These are phyloP conservation scores for Rossbeevera mucosa DNA, from an alignment of 768 basidiomycete genomes.

Conservation along the genomic window DNA sequence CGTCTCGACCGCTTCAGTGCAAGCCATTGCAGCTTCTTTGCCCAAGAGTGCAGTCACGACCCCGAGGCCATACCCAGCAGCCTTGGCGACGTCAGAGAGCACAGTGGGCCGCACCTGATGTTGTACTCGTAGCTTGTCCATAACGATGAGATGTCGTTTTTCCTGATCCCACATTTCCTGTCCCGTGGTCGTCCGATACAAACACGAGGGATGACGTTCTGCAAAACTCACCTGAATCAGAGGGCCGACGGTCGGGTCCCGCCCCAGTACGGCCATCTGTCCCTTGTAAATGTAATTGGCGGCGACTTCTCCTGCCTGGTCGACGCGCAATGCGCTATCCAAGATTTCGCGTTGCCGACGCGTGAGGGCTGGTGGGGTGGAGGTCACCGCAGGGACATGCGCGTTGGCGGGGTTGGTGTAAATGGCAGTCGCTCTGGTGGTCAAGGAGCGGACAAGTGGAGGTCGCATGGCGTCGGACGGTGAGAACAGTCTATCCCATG, in stretches of 20 bases:
- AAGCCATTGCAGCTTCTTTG: conserved; percentile 95
- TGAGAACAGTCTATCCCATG: neutral
- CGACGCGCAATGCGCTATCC: conserved; percentile 76
- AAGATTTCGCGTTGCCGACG: conserved; percentile 45
- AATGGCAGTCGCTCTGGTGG: conserved; percentile 40
- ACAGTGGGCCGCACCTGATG: conserved; percentile 81
- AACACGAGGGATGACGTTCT: neutral
- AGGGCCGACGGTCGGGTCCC: conserved; percentile 49
- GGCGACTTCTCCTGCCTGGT: conserved; percentile 93
- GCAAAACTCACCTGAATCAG: conserved; percentile 65
- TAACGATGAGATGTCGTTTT: conserved; percentile 82
- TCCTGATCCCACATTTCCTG: conserved; percentile 99
- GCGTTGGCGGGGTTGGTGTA: conserved; percentile 42
- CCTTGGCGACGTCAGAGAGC: conserved; percentile 80
- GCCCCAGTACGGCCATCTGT: conserved; percentile 69
- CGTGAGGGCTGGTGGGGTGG: conserved; percentile 55
- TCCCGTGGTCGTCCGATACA: conserved; percentile 2
- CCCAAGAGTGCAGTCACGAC: conserved; percentile 83
- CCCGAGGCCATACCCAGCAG: conserved; percentile 83
- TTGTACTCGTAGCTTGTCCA: conserved; percentile 81
- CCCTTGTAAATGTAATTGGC: conserved; percentile 96
- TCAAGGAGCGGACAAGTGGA: conserved; percentile 14
- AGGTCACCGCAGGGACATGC: conserved; percentile 39
- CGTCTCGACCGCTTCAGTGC: conserved; percentile 96
- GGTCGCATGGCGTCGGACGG: conserved; percentile 10